A percentile compares a stretch with the other conserved stretches of the same genome.
phyloP scores from a whole-genome alignment of 1,284 basidiomycete genomes.

The Earliella scabrosa region DNA sequence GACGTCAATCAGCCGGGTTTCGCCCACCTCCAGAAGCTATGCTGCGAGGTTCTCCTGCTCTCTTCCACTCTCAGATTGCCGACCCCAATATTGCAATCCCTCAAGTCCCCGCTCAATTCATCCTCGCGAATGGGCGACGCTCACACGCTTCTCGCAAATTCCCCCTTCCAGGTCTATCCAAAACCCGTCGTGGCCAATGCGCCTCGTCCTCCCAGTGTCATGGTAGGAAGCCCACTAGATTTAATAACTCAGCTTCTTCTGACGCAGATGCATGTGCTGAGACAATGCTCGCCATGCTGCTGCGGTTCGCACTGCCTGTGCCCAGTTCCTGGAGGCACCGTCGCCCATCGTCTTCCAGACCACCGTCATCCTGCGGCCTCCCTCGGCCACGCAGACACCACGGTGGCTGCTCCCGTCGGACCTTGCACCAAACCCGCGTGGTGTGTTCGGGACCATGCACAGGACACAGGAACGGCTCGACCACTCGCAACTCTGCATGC shows the following conservation, averaged over 20 bases:
- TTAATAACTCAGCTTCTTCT: constrained; percentile 15
- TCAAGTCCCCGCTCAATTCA: constrained; percentile 19
- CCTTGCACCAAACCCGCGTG: constrained; percentile 8
- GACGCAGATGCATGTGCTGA: constrained; percentile 9
- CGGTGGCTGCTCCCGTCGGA: constrained; percentile 4
- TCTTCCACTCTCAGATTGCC: constrained; percentile 4
- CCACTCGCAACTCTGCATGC: constrained; percentile 1
- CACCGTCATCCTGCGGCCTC: background rate
- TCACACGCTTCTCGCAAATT: background rate
- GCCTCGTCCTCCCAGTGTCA: constrained; percentile 1
- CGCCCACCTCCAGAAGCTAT: constrained; percentile 17
- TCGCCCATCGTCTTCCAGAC: background rate
- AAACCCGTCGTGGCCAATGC: background rate
- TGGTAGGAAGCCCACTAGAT: constrained; percentile 7
- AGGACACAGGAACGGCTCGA: constrained; percentile 10
- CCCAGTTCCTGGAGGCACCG: background rate
- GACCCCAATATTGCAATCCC: constrained; percentile 10
- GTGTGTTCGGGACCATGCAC: constrained; percentile 8
- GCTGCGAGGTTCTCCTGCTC: constrained; percentile 17
- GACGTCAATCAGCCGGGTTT: constrained; percentile 22
- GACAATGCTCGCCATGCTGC: constrained; percentile 3
- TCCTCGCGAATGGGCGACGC: background rate
- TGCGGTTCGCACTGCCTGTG: background rate
- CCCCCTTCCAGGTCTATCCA: background rate
- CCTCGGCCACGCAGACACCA: background rate